Base-by-base conservation (phyloP, 2,329 filamentous ascomycete species). In the Hortaea sp. region DNA sequence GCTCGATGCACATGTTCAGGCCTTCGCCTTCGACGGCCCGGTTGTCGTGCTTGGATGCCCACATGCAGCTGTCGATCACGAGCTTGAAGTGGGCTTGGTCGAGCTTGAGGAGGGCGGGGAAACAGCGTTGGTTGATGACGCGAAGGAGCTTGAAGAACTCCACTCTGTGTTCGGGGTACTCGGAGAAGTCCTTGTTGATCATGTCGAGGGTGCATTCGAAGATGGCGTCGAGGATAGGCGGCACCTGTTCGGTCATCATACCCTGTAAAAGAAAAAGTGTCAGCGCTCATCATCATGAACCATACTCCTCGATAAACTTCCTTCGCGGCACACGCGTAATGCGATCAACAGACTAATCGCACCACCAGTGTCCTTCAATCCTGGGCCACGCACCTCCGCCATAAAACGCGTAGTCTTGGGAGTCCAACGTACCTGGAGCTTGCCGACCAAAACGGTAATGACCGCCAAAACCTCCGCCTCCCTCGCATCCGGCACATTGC, bases 101-200 rank as follows among this genome's bases (percentile, higher is more conserved):
- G 31, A 98, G 81, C 68, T 94, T 94, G 55, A 98, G 76, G 20
- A 98, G 77, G 1, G 92, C 84, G 41, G 88, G 88, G 81, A 98
- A 98, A 69, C 92, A 98, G 66, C 94, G 88, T 41, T 97, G 72
- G 67, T 98, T 98, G 70, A 98, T 97, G 10, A 90, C 87, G 56
- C 94, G 80, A 34, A 98, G 77, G 27, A 98, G 79, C 68, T 95
- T 95, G 78, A 98, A 98, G 69, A 98, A 98, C 67, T 97, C 90
- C n/a, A 98, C 92, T 48, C 94, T 85, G 65, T 98, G 92, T 66
- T 98, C 92, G 0, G 92, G 92, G 66, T 94, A 98, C 64, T 98
- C 92, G 41, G 94, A 95, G 69, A 98, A 98, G 68, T 98, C 92
- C 72, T 98, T 98, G 79, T 97, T 98, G 72, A 98, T 98, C 92